Conservation (phyloP, 1,139 yeast genomes). For the Scheffersomyces illinoinensis region DNA sequence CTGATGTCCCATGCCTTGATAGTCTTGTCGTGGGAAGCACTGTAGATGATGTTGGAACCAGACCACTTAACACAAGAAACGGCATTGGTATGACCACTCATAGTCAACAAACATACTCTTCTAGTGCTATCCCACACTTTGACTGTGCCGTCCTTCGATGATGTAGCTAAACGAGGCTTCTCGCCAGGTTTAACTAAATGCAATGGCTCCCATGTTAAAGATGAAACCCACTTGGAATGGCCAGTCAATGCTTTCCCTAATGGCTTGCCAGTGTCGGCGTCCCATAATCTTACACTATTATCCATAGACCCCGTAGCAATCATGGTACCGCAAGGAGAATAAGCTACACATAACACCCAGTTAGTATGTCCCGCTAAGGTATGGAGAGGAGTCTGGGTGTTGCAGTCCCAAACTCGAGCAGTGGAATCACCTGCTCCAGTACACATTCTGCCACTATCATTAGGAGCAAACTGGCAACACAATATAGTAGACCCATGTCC, state of each 20-base stretch:
- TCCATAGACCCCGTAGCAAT: slow-evolving; percentile 98
- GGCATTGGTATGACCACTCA: slow-evolving; percentile 86
- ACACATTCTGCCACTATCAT: slow-evolving; percentile 81
- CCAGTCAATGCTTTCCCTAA: slow-evolving; percentile 77
- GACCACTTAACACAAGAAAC: slow-evolving; percentile 98
- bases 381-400: slow-evolving; percentile 85
- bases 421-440: slow-evolving; percentile 98
- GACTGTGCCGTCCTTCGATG: slow-evolving; percentile 89
- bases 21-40: slow-evolving; percentile 94
- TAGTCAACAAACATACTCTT: slow-evolving; percentile 64
- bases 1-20: slow-evolving; percentile 87
- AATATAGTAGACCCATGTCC: slow-evolving; percentile 95
- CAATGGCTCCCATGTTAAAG: slow-evolving; percentile 92
- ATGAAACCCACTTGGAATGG: slow-evolving; percentile 86
- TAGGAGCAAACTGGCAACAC: slow-evolving; percentile 92
- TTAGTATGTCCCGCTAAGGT: slow-evolving; percentile 84
- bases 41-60: slow-evolving; percentile 80
- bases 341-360: slow-evolving; percentile 93
- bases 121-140: slow-evolving; percentile 88
- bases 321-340: slow-evolving; percentile 89
- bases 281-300: slow-evolving; percentile 80
- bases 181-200: slow-evolving; percentile 71
- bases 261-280: slow-evolving; percentile 69
- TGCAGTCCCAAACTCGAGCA: slow-evolving; percentile 98
- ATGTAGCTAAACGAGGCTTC: slow-evolving; percentile 76